Evolutionary conservation across 352 stramenopile species (phyloP).

Genomic region (Globisporangium sylvaticum): DNA sequence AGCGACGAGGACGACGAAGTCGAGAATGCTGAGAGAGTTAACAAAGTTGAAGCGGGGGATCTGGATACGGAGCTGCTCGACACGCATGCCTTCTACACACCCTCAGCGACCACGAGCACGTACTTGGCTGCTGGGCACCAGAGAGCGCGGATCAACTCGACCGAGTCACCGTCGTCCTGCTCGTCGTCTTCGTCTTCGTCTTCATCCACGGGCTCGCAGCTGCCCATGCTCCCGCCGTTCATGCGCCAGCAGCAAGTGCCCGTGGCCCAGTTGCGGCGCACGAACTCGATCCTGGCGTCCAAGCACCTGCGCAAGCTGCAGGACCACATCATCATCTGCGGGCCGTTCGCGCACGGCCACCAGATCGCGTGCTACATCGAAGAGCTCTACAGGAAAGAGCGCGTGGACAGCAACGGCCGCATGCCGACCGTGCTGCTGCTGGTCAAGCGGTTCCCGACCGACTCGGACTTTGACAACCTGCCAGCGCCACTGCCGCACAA

Average conservation of each 20-base stretch:
- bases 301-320: conserved; percentile 20
- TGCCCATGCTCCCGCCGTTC: conserved; percentile 11
- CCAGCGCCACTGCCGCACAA: conserved; percentile 26
- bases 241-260: not conserved
- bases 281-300: conserved; percentile 17
- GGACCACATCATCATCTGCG: conserved; percentile 45
- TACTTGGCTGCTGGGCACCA: not conserved
- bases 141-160: conserved; percentile 5
- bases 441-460: conserved; percentile 34
- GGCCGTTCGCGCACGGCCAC: conserved; percentile 30
- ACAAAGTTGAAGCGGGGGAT: too few relatives aligned
- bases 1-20: conserved; percentile 12
- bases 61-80: conserved; percentile 3
- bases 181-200: not conserved
- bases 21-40: not conserved
- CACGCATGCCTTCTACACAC: not conserved
- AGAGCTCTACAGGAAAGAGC: conserved; percentile 33
- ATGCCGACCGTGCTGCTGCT: conserved; percentile 31
- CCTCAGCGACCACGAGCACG: not conserved
- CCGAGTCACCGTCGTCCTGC: conserved; percentile 1
- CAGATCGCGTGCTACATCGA: conserved; percentile 44
- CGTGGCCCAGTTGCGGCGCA: conserved; percentile 9
- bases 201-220: not conserved
- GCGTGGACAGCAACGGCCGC: not conserved
- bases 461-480: conserved; percentile 30